Conservation (phyloP, 176 grass and related monocot genomes). For the Saccharum officinarum region DNA sequence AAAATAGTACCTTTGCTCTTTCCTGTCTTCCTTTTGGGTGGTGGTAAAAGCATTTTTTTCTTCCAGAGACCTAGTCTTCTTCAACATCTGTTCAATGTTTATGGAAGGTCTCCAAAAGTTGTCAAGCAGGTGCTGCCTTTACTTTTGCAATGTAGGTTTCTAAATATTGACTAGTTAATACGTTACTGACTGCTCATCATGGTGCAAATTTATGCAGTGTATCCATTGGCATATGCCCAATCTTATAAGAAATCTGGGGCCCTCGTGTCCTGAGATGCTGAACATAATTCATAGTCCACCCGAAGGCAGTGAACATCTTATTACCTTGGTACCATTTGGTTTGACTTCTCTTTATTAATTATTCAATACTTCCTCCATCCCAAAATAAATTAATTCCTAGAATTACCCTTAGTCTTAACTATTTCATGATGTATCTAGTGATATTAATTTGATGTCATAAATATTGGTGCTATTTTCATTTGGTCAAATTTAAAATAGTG, state of each 20-base stretch:
- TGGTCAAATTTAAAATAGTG: not conserved
- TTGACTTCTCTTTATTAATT: slow-evolving; percentile 23
- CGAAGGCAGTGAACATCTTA: slow-evolving; percentile 93
- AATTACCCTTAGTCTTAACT: not conserved
- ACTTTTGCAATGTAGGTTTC: slow-evolving; percentile 18
- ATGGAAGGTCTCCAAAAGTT: slow-evolving; percentile 86
- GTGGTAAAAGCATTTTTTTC: slow-evolving; percentile 44
- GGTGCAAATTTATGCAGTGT: slow-evolving; percentile 61
- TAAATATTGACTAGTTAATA: slow-evolving; percentile 32
- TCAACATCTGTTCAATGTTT: slow-evolving; percentile 69
- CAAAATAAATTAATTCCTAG: not conserved
- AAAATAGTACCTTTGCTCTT: not conserved
- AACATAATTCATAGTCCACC: slow-evolving; percentile 89
- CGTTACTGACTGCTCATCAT: slow-evolving; percentile 18
- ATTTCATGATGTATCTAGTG: not conserved
- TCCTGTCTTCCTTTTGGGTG: not conserved
- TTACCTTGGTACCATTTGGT: slow-evolving; percentile 72
- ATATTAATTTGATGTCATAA: not conserved
- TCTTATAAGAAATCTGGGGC: slow-evolving; percentile 79
- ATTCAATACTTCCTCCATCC: not conserved
- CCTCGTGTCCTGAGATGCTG: slow-evolving; percentile 77
- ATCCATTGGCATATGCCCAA: slow-evolving; percentile 73
- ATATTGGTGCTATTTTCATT: not conserved
- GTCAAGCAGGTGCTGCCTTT: slow-evolving; percentile 79
- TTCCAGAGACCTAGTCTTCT: slow-evolving; percentile 86